Base-by-base conservation (phyloP, 2,329 filamentous ascomycete species). In the Westerdykella ornata region DNA sequence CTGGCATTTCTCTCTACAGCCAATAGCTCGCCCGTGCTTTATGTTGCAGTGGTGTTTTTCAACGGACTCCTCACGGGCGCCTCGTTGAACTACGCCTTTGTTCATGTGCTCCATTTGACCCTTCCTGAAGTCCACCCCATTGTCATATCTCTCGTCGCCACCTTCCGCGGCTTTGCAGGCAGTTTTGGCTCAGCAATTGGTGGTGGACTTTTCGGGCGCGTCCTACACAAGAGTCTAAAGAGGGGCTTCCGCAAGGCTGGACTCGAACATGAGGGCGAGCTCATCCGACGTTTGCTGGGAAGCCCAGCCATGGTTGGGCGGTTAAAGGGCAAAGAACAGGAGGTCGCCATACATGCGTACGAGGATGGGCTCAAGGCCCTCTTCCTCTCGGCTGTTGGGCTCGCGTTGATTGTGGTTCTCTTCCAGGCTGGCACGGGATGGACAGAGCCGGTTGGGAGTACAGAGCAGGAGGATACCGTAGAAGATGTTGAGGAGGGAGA, bases 121-220 rank as follows among this genome's bases (percentile, higher is more conserved):
- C 69, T 71, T 0, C 72, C 77, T 0, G 72, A 77, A 5, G 78
- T 80, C 1, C 84, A 89, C 54, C 88, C 85, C 55, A 79, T 92
- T 37, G 79, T 84, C 3, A 87, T 83, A 0, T 84, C 85, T 11
- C 70, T 94, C 32, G 67, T 90, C 3, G 79, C 82, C 19, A 94
- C 86, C 1, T 90, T 90, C 65, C 76, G 88, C 3, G 85, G 85
- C 4, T 89, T 92, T 48, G 84, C 85, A 0, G 85, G 85, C 12
- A 84, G 80, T 38, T 92, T 94, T 53, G 86, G 87, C 2, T 84
- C 82, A 1, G 80, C 86, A 0, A 83, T 90, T 36, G 85, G 85
- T 2, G 86, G 87, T 2, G 87, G 87, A 0, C 71, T 85, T 39
- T 90, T 89, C 58, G 72, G 76, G 31, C 75, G 85, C 4, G 70